Conservation (phyloP, 2,329 filamentous ascomycete species). For the Pseudocercospora pini-densiflorae region DNA sequence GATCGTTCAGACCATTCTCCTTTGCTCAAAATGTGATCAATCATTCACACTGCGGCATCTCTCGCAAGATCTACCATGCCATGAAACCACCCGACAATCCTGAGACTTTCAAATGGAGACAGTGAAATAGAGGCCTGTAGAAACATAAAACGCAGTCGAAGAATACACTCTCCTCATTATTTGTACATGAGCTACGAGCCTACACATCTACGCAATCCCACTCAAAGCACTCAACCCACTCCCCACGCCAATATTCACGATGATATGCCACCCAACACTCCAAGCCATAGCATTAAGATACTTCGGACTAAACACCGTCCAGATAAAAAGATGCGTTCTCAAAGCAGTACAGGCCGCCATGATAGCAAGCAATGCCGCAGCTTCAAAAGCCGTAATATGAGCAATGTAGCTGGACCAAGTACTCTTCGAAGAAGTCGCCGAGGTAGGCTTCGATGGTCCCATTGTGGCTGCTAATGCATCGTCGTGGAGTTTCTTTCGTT, state of each 20-base stretch:
- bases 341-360: constrained; percentile 88
- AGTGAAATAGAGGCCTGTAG: too few relatives aligned
- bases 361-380: constrained; percentile 69
- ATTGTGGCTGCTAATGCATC: constrained; percentile 27
- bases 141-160: too few relatives aligned
- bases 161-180: too few relatives aligned
- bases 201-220: not conserved
- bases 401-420: constrained; percentile 56
- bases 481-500: constrained; percentile 34
- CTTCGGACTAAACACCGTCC: constrained; percentile 98
- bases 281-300: constrained; percentile 92
- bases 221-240: constrained; percentile 19
- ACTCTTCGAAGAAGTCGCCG: not conserved
- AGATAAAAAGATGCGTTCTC: constrained; percentile 92
- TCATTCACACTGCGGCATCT: too few relatives aligned
- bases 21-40: too few relatives aligned
- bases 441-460: constrained; percentile 18
- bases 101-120: too few relatives aligned
- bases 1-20: too few relatives aligned
- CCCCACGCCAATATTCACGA: constrained; percentile 68
- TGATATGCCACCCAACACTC: constrained; percentile 79
- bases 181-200: too few relatives aligned
- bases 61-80: too few relatives aligned
- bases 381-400: constrained; percentile 71
- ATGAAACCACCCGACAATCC: too few relatives aligned